Conservation (phyloP, 768 basidiomycete genomes). For the Lyophyllum shimeji region DNA sequence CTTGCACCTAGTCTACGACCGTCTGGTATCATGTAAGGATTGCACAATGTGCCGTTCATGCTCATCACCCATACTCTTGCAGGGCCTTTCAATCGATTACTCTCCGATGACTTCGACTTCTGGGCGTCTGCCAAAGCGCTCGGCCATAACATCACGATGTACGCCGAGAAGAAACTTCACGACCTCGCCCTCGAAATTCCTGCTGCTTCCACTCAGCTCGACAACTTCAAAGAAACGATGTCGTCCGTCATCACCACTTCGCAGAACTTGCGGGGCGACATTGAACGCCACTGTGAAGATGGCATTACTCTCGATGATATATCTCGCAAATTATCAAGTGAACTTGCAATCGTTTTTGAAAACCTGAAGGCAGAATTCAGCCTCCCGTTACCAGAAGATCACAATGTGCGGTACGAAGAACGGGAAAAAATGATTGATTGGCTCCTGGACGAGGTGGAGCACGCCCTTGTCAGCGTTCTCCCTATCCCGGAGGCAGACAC, state of each 20-base stretch:
- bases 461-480: constrained; percentile 22
- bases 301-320: constrained; percentile 12
- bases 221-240: constrained; percentile 21
- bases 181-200: constrained; percentile 10
- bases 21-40: neutral
- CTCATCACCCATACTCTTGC: neutral
- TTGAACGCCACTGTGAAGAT: neutral
- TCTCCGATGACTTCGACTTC: constrained; percentile 10
- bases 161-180: constrained; percentile 19
- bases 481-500: constrained; percentile 23
- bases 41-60: neutral
- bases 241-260: constrained; percentile 17
- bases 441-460: constrained; percentile 25
- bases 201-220: constrained; percentile 18
- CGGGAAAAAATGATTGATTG: constrained; percentile 18
- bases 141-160: constrained; percentile 10
- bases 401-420: constrained; percentile 28
- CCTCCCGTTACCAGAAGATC: constrained; percentile 23
- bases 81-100: neutral
- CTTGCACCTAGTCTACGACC: neutral
- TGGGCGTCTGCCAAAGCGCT: constrained; percentile 16
- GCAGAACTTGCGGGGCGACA: constrained; percentile 11
- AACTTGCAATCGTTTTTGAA: constrained; percentile 20
- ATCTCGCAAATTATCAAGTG: constrained; percentile 14
- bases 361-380: constrained; percentile 29